Evolutionary conservation across 2,329 filamentous ascomycete genomes (phyloP).

Genomic region (Emergomyces pasteurianus): DNA sequence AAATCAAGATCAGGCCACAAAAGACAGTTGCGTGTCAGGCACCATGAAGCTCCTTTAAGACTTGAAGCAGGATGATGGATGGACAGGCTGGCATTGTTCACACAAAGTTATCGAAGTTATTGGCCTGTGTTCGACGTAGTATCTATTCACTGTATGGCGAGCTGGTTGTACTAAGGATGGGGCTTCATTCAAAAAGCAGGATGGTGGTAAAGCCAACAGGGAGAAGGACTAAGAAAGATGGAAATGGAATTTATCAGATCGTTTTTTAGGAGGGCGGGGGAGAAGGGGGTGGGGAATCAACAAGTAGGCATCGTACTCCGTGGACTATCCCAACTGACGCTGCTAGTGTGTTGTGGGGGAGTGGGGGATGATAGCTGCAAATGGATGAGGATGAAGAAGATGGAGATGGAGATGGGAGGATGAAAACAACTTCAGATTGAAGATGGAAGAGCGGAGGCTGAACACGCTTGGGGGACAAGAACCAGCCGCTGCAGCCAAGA

Average conservation of each 20-base stretch:
- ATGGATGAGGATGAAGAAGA: not conserved
- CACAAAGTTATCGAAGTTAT: not conserved
- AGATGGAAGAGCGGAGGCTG: no score
- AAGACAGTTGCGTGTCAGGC: constrained; percentile 10
- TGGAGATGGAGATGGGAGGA: not conserved
- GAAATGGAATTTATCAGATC: not conserved
- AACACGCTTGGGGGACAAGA: not conserved
- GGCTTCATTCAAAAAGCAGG: not conserved
- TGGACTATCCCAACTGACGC: not conserved
- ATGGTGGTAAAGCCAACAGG: not conserved
- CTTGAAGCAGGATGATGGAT: constrained; percentile 14
- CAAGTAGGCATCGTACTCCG: not conserved
- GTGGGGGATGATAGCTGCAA: not conserved
- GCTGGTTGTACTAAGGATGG: not conserved
- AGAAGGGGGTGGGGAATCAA: not conserved
- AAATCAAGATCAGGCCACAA: not conserved
- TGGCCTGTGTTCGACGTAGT: not conserved
- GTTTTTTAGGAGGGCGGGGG: not conserved
- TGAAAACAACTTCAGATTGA: not conserved
- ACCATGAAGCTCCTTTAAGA: constrained; percentile 19
- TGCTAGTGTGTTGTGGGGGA: not conserved
- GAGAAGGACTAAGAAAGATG: not conserved
- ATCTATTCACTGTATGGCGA: not conserved
- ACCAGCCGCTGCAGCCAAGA: not conserved
- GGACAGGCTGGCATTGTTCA: constrained; percentile 3